phyloP scores from a whole-genome alignment of 495 filamentous ascomycete species.

The Massariosphaeria phaeospora region DNA sequence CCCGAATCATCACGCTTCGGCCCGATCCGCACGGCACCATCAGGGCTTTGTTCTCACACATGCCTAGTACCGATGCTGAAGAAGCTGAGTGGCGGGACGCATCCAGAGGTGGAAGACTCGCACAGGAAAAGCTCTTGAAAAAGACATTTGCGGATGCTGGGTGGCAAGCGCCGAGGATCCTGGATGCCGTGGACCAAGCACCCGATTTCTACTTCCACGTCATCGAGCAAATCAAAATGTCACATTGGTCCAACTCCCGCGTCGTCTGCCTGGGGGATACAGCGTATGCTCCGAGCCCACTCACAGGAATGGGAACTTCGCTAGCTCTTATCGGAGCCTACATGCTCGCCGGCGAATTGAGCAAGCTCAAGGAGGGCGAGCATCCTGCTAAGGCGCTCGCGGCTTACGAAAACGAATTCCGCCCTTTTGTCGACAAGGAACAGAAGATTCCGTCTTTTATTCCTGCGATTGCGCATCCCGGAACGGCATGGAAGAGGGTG shows the following conservation, averaged over 20 bases:
- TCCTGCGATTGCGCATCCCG: constrained; percentile 20
- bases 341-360: constrained; percentile 36
- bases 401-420: constrained; percentile 20
- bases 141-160: constrained; percentile 44
- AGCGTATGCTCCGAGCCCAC: constrained; percentile 28
- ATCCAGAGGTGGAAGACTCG: constrained; percentile 1
- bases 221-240: constrained; percentile 40
- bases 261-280: constrained; percentile 36
- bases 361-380: constrained; percentile 17
- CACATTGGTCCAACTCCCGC: constrained; percentile 26
- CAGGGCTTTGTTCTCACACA: constrained; percentile 27
- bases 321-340: constrained; percentile 34
- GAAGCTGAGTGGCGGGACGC: constrained; percentile 33
- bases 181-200: constrained; percentile 40
- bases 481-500: constrained; percentile 17
- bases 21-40: constrained; percentile 32
- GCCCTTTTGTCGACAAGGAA: constrained; percentile 23
- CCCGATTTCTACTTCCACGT: constrained; percentile 50
- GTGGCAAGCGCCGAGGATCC: constrained; percentile 44
- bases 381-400: constrained; percentile 11
- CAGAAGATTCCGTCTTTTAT: constrained; percentile 21
- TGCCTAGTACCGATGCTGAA: constrained; percentile 36
- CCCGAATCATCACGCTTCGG: constrained; percentile 35
- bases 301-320: constrained; percentile 36
- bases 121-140: constrained; percentile 27